Conservation (phyloP, 169 alveolate species). For the Babesia ovis region DNA sequence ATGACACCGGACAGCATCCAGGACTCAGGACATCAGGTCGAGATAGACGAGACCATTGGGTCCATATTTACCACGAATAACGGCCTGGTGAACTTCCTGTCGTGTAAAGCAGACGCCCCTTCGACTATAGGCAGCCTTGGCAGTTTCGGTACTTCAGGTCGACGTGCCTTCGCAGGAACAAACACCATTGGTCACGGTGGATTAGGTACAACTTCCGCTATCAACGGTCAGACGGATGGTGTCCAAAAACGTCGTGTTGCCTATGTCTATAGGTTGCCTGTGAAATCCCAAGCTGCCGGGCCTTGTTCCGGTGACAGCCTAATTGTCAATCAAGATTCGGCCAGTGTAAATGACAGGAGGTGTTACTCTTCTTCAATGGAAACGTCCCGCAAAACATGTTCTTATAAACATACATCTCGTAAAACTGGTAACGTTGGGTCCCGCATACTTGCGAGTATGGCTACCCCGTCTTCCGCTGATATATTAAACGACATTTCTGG, state of each 20-base stretch:
- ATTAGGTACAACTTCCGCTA: too few species aligned
- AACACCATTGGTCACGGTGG: too few species aligned
- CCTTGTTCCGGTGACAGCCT: neutral
- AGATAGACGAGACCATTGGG: neutral
- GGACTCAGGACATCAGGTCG: too few species aligned
- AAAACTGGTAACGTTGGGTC: neutral
- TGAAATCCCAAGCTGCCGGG: neutral
- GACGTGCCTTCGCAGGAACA: too few species aligned
- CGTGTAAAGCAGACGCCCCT: neutral
- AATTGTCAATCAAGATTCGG: neutral
- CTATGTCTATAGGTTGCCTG: neutral
- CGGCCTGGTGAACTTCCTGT: neutral
- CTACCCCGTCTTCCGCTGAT: neutral
- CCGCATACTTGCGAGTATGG: neutral
- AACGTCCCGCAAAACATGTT: neutral
- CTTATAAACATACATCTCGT: neutral
- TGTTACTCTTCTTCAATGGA: neutral
- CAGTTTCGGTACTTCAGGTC: too few species aligned
- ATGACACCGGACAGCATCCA: constrained; percentile 4
- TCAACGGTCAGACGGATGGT: neutral
- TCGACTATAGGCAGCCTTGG: neutral
- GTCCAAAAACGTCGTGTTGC: neutral
- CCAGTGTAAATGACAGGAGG: neutral
- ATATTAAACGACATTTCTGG: neutral
- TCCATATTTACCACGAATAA: neutral